phyloP scores from a whole-genome alignment of 1,139 yeast genomes.

The Scheffersomyces parashehatae region DNA sequence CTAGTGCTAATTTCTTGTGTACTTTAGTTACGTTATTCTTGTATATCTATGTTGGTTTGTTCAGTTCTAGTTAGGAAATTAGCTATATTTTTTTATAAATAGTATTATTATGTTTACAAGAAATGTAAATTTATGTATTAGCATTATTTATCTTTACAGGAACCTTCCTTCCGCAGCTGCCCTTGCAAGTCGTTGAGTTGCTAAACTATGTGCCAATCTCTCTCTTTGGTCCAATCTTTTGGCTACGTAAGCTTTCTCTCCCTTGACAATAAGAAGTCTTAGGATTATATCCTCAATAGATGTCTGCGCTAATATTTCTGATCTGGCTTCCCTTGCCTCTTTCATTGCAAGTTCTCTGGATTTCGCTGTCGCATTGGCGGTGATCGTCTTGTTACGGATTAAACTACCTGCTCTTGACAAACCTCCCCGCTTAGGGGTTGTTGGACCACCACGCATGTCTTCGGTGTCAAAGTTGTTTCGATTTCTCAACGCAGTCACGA shows the following conservation, averaged over 20 bases:
- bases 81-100: constrained; percentile 1
- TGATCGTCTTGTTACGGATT: constrained; percentile 64
- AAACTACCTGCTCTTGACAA: constrained; percentile 54
- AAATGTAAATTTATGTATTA: neutral
- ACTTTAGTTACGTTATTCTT: constrained; percentile 1
- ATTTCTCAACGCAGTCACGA: constrained; percentile 48
- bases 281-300: constrained; percentile 67
- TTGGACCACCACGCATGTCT: constrained; percentile 2
- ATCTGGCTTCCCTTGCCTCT: constrained; percentile 52
- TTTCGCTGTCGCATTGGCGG: constrained; percentile 70
- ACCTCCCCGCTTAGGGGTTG: constrained; percentile 10
- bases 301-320: constrained; percentile 56
- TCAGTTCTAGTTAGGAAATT: neutral
- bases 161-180: constrained; percentile 48
- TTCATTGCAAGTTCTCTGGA: constrained; percentile 55
- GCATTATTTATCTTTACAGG: constrained; percentile 1
- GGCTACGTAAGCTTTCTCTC: constrained; percentile 48
- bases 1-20: neutral
- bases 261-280: constrained; percentile 53
- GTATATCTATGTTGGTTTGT: constrained; percentile 1
- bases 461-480: constrained; percentile 35
- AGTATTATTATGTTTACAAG: neutral
- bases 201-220: constrained; percentile 59
- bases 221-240: constrained; percentile 63
- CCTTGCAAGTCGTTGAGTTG: constrained; percentile 56